These are phyloP conservation scores for Apophysomyces sp. DNA, from an alignment of 371 early-diverging fungal species.

Conservation along the genomic window DNA sequence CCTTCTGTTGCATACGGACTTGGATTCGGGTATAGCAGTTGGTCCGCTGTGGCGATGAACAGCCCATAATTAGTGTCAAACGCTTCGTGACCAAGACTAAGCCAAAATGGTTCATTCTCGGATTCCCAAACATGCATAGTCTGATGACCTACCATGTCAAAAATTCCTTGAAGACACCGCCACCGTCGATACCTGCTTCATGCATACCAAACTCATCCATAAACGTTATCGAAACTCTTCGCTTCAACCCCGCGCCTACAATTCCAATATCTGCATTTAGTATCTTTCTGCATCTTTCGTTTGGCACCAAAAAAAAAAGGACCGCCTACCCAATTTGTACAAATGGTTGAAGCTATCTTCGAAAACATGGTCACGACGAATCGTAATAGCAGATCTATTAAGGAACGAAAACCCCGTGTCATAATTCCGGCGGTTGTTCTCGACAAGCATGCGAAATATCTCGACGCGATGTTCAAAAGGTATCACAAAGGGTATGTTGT, in stretches of 20 bases:
- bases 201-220: constrained; percentile 79
- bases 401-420: not conserved
- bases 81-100: constrained; percentile 74
- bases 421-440: constrained; percentile 58
- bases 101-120: not conserved
- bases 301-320: not conserved
- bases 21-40: constrained; percentile 82
- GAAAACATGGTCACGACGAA: constrained; percentile 81
- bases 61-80: constrained; percentile 82
- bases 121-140: not conserved
- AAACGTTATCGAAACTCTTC: constrained; percentile 83
- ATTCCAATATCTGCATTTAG: not conserved
- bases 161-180: constrained; percentile 83
- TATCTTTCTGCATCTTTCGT: not conserved
- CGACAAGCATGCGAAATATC: constrained; percentile 81
- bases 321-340: constrained; percentile 55
- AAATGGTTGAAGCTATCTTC: constrained; percentile 84
- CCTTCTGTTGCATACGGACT: constrained; percentile 54
- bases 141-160: constrained; percentile 59
- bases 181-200: constrained; percentile 96
- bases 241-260: constrained; percentile 58
- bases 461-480: constrained; percentile 87
- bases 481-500: constrained; percentile 87
- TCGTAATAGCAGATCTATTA: constrained; percentile 34
- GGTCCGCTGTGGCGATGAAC: constrained; percentile 74